Evolutionary conservation across 768 basidiomycete genomes (phyloP), one percentile per base, ranked within the genome.

Genomic region (Rossbeevera mucosa): DNA sequence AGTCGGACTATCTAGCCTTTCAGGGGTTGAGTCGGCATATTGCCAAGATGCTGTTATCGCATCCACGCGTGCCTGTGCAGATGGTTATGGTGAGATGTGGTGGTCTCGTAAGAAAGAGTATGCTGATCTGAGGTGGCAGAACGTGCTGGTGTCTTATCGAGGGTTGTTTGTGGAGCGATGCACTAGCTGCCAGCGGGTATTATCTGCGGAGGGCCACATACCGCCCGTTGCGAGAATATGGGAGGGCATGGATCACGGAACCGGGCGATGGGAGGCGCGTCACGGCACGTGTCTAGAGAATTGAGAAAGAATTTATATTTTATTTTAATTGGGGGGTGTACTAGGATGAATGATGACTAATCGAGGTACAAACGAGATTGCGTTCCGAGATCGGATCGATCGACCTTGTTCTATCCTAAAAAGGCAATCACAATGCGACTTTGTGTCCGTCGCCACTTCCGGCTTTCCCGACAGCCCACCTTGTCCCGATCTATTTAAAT

Each of bases 191-290:
- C 71, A 77, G 44, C 80, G 87, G 16, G 82, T 90, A 24, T 68
- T 89, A 20, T 84, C 85, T 0, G 71, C 74, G 2, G 86, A 90
- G 58, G 83, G 82, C 0, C 85, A 89, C 63, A 73, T 86, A 7
- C 88, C 88, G 1, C 82, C 86, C 0, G 84, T 88, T 3, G 83
- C 80, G 26, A 77, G 86, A 41, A 60, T 78, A 24, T 85, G 79
- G 80, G 69, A 20, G 21, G 41, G 21, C 16, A 56, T 41, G 54
- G 60, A 54, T 38, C 59, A 65, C 59, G 69, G 52, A 14, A 50
- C 58, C 12, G 73, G 71, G 7, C 59, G 59, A 2, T 83, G 83
- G 82, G 72, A 74, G 55, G 70, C 76, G 3, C 72, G 77, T 52
- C 86, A 88, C 68, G 70, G 75, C 30, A 68, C 67, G 2, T 80